Conservation (phyloP, 1,139 yeast genomes). For the Saccharomyces uvarum region DNA sequence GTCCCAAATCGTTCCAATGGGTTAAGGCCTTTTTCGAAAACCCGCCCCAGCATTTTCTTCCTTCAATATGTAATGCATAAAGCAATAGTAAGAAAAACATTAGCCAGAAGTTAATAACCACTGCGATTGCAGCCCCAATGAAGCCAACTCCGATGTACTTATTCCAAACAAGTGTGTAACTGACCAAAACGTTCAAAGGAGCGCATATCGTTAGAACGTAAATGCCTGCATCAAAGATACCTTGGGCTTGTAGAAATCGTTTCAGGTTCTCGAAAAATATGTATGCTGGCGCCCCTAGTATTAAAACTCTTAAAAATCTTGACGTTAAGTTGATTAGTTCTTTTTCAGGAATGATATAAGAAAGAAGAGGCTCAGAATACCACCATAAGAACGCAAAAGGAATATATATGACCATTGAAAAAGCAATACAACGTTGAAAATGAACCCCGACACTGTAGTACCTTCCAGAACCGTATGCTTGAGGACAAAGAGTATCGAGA, state of each 20-base stretch:
- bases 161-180: constrained; percentile 78
- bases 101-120: constrained; percentile 62
- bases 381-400: constrained; percentile 64
- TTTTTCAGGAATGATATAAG: constrained; percentile 41
- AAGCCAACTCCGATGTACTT: constrained; percentile 52
- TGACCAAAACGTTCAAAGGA: constrained; percentile 63
- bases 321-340: constrained; percentile 61
- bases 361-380: constrained; percentile 49
- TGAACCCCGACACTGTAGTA: constrained; percentile 52
- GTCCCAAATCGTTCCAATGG: constrained; percentile 54
- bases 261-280: constrained; percentile 77
- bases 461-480: constrained; percentile 69
- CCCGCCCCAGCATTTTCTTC: constrained; percentile 70
- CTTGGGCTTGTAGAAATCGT: constrained; percentile 83
- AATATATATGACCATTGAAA: constrained; percentile 47
- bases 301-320: constrained; percentile 54
- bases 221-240: constrained; percentile 85
- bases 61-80: constrained; percentile 54
- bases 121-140: constrained; percentile 67
- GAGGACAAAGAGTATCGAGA: constrained; percentile 80
- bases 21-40: constrained; percentile 41
- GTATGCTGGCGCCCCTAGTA: constrained; percentile 78
- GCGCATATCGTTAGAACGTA: constrained; percentile 70
- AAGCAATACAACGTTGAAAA: constrained; percentile 55
- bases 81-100: constrained; percentile 49